Evolutionary conservation across 495 filamentous ascomycete genomes (phyloP).

Genomic region (Amorphotheca resinae): DNA sequence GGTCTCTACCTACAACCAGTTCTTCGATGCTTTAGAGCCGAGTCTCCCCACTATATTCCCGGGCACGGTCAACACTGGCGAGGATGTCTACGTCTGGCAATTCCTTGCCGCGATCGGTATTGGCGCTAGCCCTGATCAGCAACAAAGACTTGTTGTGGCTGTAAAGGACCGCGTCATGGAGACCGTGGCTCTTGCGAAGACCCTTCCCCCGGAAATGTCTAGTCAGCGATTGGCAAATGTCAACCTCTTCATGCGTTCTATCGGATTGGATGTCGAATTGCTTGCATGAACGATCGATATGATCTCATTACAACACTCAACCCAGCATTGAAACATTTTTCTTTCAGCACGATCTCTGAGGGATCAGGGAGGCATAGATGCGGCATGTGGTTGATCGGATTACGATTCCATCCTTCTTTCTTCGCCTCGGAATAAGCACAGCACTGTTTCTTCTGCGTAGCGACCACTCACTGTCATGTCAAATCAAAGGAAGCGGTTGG

Average conservation of each 20-base stretch:
- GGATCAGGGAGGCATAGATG: conserved; percentile 6
- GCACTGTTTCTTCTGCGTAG: conserved; percentile 13
- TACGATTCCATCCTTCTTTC: conserved; percentile 3
- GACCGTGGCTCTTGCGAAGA: conserved; percentile 76
- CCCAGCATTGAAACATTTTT: conserved; percentile 10
- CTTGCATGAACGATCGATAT: conserved; percentile 45
- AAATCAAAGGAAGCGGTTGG: not conserved
- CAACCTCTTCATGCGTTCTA: conserved; percentile 96
- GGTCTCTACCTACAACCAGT: conserved; percentile 57
- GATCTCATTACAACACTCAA: conserved; percentile 4
- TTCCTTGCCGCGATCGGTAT: conserved; percentile 91
- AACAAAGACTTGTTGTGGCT: conserved; percentile 83
- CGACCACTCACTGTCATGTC: conserved; percentile 8
- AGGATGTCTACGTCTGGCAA: conserved; percentile 96
- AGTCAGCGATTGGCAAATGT: conserved; percentile 75
- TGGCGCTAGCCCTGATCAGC: conserved; percentile 82
- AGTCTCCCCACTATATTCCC: conserved; percentile 77
- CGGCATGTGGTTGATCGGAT: conserved; percentile 10
- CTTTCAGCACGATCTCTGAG: conserved; percentile 6
- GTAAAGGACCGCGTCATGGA: conserved; percentile 99
- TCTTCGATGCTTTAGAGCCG: conserved; percentile 82
- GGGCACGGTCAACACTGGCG: conserved; percentile 62
- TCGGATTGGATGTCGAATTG: conserved; percentile 91
- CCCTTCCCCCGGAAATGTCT: conserved; percentile 73
- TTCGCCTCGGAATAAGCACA: conserved; percentile 7